Evolutionary conservation across 2,329 filamentous ascomycete species (phyloP).

Genomic region (Cercospora nicotianae): DNA sequence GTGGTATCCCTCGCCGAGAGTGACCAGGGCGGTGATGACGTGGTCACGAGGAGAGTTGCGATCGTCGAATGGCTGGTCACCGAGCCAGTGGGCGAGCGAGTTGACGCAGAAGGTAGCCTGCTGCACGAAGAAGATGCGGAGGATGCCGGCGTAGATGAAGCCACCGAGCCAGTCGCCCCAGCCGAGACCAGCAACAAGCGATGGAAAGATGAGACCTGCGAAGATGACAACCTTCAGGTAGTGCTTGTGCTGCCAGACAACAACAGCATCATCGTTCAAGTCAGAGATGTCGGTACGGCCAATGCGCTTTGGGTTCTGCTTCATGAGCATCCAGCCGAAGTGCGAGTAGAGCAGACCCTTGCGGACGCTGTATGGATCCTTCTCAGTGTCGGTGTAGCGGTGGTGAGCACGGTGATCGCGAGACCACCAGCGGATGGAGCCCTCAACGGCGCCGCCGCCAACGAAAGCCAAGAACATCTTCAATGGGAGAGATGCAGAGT

Average conservation of each 20-base stretch:
- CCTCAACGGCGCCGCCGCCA: slow-evolving; percentile 79
- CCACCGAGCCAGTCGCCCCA: slow-evolving; percentile 83
- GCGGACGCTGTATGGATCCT: slow-evolving; percentile 87
- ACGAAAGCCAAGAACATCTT: slow-evolving; percentile 80
- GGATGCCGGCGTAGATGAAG: slow-evolving; percentile 80
- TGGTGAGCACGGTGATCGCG: slow-evolving; percentile 85
- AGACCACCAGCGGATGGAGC: slow-evolving; percentile 87
- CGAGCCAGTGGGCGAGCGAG: slow-evolving; percentile 86
- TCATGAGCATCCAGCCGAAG: slow-evolving; percentile 89
- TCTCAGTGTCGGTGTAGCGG: slow-evolving; percentile 88
- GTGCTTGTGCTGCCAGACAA: slow-evolving; percentile 84
- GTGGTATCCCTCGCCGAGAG: slow-evolving; percentile 86
- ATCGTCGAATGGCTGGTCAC: slow-evolving; percentile 90
- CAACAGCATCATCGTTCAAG: slow-evolving; percentile 80
- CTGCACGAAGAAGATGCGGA: slow-evolving; percentile 86
- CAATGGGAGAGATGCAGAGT: slow-evolving; percentile 73
- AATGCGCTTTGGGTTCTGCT: slow-evolving; percentile 87
- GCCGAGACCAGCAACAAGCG: slow-evolving; percentile 70
- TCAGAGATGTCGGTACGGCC: slow-evolving; percentile 87
- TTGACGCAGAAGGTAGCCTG: slow-evolving; percentile 94
- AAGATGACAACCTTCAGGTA: slow-evolving; percentile 76
- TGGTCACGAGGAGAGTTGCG: slow-evolving; percentile 88
- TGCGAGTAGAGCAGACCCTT: slow-evolving; percentile 84
- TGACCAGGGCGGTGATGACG: slow-evolving; percentile 80
- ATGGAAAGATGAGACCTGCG: slow-evolving; percentile 77